phyloP scores from a whole-genome alignment of 2,329 filamentous ascomycete genomes.

The Parafenestella ontariensis region DNA sequence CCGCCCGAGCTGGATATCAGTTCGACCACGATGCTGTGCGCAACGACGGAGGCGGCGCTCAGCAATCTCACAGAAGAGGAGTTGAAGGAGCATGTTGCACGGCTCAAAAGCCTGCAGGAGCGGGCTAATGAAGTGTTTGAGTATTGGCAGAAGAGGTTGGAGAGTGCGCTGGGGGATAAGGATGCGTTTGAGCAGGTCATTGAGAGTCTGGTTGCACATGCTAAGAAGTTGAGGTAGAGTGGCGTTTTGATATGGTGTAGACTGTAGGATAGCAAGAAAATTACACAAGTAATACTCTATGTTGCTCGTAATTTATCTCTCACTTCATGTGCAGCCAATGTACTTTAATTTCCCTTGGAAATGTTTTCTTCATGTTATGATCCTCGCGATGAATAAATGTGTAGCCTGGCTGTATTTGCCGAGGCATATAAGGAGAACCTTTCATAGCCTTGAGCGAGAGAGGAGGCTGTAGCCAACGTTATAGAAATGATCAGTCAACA shows the following conservation, averaged over 20 bases:
- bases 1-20: conserved; percentile 81
- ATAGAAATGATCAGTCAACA: too few species aligned
- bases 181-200: conserved; percentile 97
- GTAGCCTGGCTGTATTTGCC: too few species aligned
- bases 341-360: too few species aligned
- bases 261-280: neutral
- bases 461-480: too few species aligned
- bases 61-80: conserved; percentile 80
- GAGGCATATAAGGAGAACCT: too few species aligned
- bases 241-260: neutral
- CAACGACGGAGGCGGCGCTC: conserved; percentile 83
- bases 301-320: too few species aligned
- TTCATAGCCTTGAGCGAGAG: too few species aligned
- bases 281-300: neutral
- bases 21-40: conserved; percentile 77
- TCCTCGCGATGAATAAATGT: too few species aligned
- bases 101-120: conserved; percentile 72
- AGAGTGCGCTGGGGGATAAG: conserved; percentile 87
- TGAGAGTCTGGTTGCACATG: conserved; percentile 93
- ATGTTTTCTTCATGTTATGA: too few species aligned
- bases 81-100: conserved; percentile 72
- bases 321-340: too few species aligned
- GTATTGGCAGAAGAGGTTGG: conserved; percentile 86
- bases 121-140: conserved; percentile 78
- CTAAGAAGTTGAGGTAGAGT: conserved; percentile 77